Evolutionary conservation across 805 yeast genomes (phyloP), one percentile per base, ranked within the genome.

Genomic region (Saturnispora silvae): DNA sequence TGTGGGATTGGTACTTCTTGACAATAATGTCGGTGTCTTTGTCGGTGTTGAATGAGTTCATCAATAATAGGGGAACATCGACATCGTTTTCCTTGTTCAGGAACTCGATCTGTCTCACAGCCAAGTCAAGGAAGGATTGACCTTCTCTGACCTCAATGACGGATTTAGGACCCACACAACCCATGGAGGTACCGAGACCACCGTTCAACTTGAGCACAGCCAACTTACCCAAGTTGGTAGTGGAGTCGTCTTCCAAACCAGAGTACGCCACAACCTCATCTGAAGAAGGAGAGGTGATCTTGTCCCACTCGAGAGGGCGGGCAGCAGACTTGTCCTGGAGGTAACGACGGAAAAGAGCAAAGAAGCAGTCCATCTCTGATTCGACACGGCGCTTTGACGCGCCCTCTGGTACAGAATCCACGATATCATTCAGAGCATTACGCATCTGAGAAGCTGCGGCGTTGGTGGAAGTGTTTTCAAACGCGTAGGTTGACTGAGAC

Each of bases 181-280:
- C 98, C 98, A 92, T 92, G 8, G 97, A 89, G 16, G 98, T 92
- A 57, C 98, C 98, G 50, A 92, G 71, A 30, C 98, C 98, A 69
- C 98, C 98, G 59, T 92, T 92, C 59, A 92, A 73, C 67, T 92
- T 92, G 61, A 92, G 71, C 29, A 92, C 98, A 7, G 96, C 97
- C 58, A 92, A 72, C 61, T 87, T 87, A 49, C 76, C 63, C 53
- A 92, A 69, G 59, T 75, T 69, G 14, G 31, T 26, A 33, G 49
- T 47, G 16, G 40, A 34, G 31, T 59, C 59, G 33, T 64, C 67
- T 4, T 54, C 54, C 46, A 86, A 68, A 27, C 67, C 54, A 28
- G 62, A 53, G 67, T 83, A 92, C 49, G 77, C 77, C 40, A 86
- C 87, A 45, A 92, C 98, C 65, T 92, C 96, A 50, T 78, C 84